phyloP scores from a whole-genome alignment of 495 filamentous ascomycete species.

The Hypoxylon intermedium region DNA sequence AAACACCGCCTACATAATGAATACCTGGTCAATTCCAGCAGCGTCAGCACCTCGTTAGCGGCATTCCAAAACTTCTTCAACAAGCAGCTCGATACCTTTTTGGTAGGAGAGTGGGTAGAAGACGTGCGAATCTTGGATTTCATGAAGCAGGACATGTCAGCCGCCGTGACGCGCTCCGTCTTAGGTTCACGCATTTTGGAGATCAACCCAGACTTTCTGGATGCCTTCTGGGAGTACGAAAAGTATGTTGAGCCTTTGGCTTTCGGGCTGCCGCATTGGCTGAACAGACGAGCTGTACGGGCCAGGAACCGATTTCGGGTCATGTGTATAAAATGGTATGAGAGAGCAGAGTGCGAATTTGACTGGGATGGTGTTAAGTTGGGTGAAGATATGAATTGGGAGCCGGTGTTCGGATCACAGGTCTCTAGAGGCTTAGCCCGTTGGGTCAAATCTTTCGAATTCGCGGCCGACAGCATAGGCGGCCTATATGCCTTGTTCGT shows the following conservation, averaged over 20 bases:
- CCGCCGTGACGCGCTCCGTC: constrained; percentile 12
- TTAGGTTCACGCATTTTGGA: constrained; percentile 15
- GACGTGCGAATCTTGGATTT: constrained; percentile 22
- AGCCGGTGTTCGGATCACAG: constrained; percentile 24
- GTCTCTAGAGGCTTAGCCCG: constrained; percentile 12
- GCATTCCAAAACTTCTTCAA: constrained; percentile 24
- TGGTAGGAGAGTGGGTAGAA: constrained; percentile 12
- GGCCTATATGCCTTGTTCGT: constrained; percentile 1
- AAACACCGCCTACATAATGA: constrained; percentile 28
- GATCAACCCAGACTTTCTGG: constrained; percentile 5
- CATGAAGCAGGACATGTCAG: constrained; percentile 25
- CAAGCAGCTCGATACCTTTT: constrained; percentile 7
- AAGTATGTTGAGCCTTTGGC: constrained; percentile 1
- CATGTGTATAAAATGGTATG: constrained; percentile 2
- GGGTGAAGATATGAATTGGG: no score
- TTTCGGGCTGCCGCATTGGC: constrained; percentile 51
- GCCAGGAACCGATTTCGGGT: constrained; percentile 10
- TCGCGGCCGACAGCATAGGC: constrained; percentile 9
- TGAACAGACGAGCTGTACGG: constrained; percentile 63
- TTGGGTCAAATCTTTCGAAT: constrained; percentile 18
- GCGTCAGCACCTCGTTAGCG: constrained; percentile 2
- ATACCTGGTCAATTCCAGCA: constrained; percentile 9
- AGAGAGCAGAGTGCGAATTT: constrained; percentile 4
- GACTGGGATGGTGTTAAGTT: not conserved
- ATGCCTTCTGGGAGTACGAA: constrained; percentile 19